Evolutionary conservation across 1,139 yeast genomes (phyloP).

Genomic region (Wickerhamomyces sp.): DNA sequence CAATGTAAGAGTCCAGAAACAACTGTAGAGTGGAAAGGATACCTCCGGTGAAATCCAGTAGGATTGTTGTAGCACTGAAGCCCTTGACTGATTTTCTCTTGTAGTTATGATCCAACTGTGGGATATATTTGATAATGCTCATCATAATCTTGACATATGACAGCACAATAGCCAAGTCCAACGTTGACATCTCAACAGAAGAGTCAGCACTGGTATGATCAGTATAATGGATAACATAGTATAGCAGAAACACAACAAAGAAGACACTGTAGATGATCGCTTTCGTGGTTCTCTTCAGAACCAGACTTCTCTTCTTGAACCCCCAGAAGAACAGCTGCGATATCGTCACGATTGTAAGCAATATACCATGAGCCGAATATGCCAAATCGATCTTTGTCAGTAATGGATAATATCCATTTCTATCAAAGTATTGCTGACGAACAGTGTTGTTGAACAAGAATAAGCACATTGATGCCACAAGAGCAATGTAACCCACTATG

Average conservation of each 20-base stretch:
- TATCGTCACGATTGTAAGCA: slow-evolving; percentile 30
- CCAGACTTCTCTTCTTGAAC: slow-evolving; percentile 16
- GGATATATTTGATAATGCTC: slow-evolving; percentile 55
- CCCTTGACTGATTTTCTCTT: slow-evolving; percentile 53
- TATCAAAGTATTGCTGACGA: slow-evolving; percentile 24
- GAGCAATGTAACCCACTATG: slow-evolving; percentile 37
- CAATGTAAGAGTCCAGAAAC: slow-evolving; percentile 23
- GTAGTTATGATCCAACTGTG: slow-evolving; percentile 52
- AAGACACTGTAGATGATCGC: slow-evolving; percentile 11
- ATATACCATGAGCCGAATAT: slow-evolving; percentile 39
- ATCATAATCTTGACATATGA: slow-evolving; percentile 49
- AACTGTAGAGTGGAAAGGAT: slow-evolving; percentile 45
- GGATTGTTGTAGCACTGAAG: slow-evolving; percentile 46
- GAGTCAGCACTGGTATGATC: slow-evolving; percentile 10
- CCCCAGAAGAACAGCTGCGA: slow-evolving; percentile 31
- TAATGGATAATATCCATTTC: slow-evolving; percentile 31
- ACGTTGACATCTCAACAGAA: slow-evolving; percentile 10
- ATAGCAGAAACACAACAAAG: slow-evolving; percentile 2
- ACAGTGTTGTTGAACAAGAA: slow-evolving; percentile 29
- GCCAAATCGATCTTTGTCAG: slow-evolving; percentile 36
- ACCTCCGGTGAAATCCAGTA: slow-evolving; percentile 52
- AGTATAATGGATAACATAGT: slow-evolving; percentile 10
- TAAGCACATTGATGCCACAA: slow-evolving; percentile 33
- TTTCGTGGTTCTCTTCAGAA: slow-evolving; percentile 13
- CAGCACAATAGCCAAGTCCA: slow-evolving; percentile 37